A percentile compares a stretch with the other conserved stretches of the same genome.
Conservation (phyloP, 176 grass and related monocot species). For the Rhynchospora tenuis region DNA sequence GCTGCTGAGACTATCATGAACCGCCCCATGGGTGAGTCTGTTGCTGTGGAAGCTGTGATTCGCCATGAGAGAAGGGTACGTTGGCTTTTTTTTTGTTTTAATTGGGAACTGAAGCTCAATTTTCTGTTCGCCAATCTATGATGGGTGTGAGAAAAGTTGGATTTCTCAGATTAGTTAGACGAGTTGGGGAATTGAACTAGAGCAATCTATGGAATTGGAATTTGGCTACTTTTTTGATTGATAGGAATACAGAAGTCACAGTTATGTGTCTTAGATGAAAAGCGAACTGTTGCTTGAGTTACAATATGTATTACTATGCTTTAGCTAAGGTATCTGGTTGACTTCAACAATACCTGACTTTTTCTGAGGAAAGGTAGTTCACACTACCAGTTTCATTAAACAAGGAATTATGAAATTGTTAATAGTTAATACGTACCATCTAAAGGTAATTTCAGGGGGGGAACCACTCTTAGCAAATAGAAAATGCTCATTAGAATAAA, state of each 20-base stretch:
- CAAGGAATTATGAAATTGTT: too few species aligned
- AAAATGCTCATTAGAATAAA: too few species aligned
- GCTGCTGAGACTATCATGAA: constrained; percentile 70
- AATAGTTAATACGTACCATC: too few species aligned
- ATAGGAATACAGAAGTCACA: not conserved
- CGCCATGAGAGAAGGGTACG: constrained; percentile 88
- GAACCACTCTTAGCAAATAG: too few species aligned
- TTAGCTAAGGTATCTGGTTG: not conserved
- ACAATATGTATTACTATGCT: not conserved
- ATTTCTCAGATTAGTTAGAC: not conserved
- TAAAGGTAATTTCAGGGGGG: too few species aligned
- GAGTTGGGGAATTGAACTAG: not conserved
- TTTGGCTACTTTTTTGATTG: not conserved
- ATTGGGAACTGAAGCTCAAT: not conserved
- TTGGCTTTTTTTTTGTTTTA: not conserved
- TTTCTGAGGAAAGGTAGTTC: too few species aligned
- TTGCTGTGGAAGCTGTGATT: constrained; percentile 57
- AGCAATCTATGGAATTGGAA: not conserved
- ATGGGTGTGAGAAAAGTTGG: not conserved
- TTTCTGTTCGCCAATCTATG: not conserved
- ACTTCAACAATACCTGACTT: constrained; percentile 2
- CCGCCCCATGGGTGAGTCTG: constrained; percentile 37
- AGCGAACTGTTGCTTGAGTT: not conserved
- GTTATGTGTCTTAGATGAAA: not conserved
- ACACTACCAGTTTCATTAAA: too few species aligned